A percentile compares a stretch with the other conserved stretches of the same genome.
Conservation (phyloP, 148 eudicot species). For the Cornus florida region DNA sequence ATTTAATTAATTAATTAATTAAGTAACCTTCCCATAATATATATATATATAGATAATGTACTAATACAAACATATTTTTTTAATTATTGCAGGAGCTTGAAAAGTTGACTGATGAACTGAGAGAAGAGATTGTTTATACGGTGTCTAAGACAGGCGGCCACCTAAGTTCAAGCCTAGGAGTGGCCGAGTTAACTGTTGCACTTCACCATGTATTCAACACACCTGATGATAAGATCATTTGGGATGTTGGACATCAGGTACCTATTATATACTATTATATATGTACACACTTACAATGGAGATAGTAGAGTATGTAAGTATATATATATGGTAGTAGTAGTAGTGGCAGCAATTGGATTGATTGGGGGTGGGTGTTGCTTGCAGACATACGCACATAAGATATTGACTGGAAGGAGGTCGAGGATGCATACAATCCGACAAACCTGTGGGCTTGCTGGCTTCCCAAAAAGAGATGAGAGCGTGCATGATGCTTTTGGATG, state of each 20-base stretch:
- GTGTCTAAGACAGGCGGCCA: conserved; percentile 42
- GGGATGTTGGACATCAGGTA: conserved; percentile 52
- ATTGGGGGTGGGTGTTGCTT: background rate
- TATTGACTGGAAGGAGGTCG: conserved; percentile 36
- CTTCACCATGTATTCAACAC: conserved; percentile 41
- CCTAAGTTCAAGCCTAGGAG: conserved; percentile 42
- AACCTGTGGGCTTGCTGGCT: conserved; percentile 36
- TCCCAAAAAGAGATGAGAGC: conserved; percentile 37
- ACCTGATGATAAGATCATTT: conserved; percentile 36
- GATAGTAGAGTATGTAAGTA: background rate
- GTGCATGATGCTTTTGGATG: conserved; percentile 39
- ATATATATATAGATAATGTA: too few relatives aligned
- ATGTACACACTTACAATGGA: too few relatives aligned
- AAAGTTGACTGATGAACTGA: conserved; percentile 31
- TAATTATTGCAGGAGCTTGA: conserved; percentile 21
- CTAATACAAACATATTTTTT: background rate
- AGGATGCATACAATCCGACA: conserved; percentile 36
- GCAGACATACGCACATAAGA: conserved; percentile 39
- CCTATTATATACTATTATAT: too few relatives aligned
- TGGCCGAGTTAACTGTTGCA: conserved; percentile 33
- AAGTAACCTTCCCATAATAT: background rate
- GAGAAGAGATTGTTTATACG: conserved; percentile 30
- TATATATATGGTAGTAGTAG: background rate
- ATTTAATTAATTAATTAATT: too few relatives aligned
- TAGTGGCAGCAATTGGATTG: background rate